A percentile compares a stretch with the other conserved stretches of the same genome.
phyloP scores from a whole-genome alignment of 495 filamentous ascomycete genomes.

The Lasiosphaeriaceae sp. region DNA sequence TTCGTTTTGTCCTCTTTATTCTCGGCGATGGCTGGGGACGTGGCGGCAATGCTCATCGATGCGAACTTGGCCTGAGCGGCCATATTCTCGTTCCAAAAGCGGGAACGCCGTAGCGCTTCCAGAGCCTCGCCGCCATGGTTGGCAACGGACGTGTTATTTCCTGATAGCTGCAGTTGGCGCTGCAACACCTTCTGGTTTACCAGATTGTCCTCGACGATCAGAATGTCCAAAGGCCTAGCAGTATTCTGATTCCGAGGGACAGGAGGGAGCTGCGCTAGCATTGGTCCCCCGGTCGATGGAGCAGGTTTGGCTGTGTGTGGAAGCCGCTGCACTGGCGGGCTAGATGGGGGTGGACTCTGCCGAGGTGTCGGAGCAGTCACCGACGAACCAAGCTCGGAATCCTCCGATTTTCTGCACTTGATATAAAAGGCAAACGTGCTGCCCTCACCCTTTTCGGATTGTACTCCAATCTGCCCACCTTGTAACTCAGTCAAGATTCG shows the following conservation, averaged over 20 bases:
- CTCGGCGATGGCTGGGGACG: background rate
- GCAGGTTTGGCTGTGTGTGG: background rate
- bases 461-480: slow-evolving; percentile 79
- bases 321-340: background rate
- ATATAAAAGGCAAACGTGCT: slow-evolving; percentile 84
- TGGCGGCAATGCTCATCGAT: background rate
- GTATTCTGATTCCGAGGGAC: background rate
- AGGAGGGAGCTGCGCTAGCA: background rate
- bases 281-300: background rate
- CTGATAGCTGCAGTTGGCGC: slow-evolving; percentile 64
- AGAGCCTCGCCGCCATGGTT: slow-evolving; percentile 81
- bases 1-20: slow-evolving; percentile 17
- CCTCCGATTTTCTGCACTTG: slow-evolving; percentile 36
- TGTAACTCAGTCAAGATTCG: slow-evolving; percentile 73
- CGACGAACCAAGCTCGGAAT: slow-evolving; percentile 2
- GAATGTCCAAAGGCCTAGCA: slow-evolving; percentile 36
- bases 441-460: slow-evolving; percentile 64
- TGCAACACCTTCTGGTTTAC: slow-evolving; percentile 74
- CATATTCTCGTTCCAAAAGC: slow-evolving; percentile 38
- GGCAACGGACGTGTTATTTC: slow-evolving; percentile 66
- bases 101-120: slow-evolving; percentile 40
- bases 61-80: slow-evolving; percentile 1
- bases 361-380: background rate
- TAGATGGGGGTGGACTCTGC: background rate
- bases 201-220: slow-evolving; percentile 83